Evolutionary conservation across 257 asterid genomes (phyloP).

Genomic region (Gardenia jasminoides): DNA sequence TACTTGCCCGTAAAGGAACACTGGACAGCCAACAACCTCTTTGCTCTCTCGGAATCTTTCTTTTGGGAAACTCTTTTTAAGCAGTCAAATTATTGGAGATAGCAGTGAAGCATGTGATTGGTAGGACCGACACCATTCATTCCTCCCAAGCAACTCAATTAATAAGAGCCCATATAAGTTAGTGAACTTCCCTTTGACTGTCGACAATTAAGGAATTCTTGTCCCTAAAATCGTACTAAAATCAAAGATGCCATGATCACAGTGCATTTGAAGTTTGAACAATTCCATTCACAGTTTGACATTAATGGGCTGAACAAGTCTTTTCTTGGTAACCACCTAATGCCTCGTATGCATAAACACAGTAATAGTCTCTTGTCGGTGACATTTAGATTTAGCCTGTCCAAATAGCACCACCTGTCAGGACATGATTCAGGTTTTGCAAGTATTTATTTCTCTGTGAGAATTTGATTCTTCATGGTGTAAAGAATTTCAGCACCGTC

Average conservation of each 20-base stretch:
- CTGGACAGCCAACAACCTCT: background rate
- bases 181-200: background rate
- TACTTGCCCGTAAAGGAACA: too few species aligned
- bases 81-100: background rate
- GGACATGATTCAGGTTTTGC: background rate
- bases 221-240: too few species aligned
- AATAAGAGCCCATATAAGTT: too few species aligned
- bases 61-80: background rate
- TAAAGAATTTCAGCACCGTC: background rate
- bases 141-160: background rate
- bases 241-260: background rate
- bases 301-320: background rate
- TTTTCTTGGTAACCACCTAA: background rate
- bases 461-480: background rate
- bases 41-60: background rate
- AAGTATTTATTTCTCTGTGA: background rate
- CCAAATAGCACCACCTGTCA: background rate
- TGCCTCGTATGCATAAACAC: background rate
- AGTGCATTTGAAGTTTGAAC: background rate
- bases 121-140: background rate
- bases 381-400: background rate
- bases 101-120: conserved; percentile 4
- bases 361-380: conserved; percentile 10
- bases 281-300: background rate
- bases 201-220: background rate